Base-by-base conservation (phyloP, 108 stramenopile genomes). In the Chaetoceros muelleri region DNA sequence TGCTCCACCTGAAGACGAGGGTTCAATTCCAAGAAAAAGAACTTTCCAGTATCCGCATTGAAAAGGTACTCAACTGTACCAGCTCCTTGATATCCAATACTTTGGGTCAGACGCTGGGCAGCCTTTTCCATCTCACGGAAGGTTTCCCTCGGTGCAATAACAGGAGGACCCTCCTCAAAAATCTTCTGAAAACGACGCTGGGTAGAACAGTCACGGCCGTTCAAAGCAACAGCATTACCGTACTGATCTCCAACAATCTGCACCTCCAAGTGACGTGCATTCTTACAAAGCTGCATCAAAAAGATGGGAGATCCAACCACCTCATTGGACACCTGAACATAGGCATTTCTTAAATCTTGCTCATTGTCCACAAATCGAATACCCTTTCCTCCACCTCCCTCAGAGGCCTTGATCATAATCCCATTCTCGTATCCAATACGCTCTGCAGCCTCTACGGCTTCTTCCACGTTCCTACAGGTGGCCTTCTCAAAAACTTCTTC, bases 111-210 rank as follows among this genome's bases (percentile, higher is more conserved):
- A 56, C 94, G 88, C 66, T 95, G 94, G 3, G 97, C 97, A 49
- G 88, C 88, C 52, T 79, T 59, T 70, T 96, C 94, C 91, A 98
- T 96, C 67, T 87, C 91, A 34, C 78, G 73, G 79, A 95, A 94
- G 29, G 84, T 82, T 10, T 82, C 90, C 24, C 66, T 74, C 59
- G 82, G 79, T 30, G 89, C 92, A 66, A 93, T 94, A 19, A 62
- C 55, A 30, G 96, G 93, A 29, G 96, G 97, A 25, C 93, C 96
- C 71, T 98, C 97, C 66, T 98, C 97, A 61, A 98, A 95, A 59
- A 98, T 96, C 77, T 98, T 98, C 64, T 98, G 97, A 81, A 96
- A 96, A 48, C 97, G 93, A 79, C 97, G 95, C 71, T 98, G 97
- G 19, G 94, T 94, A 44, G 92, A 94, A 69, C 97, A 98, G 61